Percentiles rank a stretch among this genome's conserved stretches.
Conservation (phyloP, 257 asterid genomes). For the Capsicum rhomboideum region DNA sequence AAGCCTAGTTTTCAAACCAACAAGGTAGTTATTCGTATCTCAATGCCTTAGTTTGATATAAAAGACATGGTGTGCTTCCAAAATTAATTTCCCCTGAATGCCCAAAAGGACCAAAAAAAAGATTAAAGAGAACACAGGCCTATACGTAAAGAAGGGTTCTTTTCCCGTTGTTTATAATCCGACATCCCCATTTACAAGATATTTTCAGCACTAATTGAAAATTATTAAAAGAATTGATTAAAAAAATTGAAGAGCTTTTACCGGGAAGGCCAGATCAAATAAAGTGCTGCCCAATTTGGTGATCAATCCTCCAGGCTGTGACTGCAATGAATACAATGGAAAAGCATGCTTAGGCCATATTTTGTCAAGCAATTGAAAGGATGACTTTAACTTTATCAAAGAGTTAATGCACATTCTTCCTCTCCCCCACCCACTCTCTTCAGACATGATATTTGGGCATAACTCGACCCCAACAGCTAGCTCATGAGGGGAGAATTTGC, state of each 20-base stretch:
- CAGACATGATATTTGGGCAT: no score
- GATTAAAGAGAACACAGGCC: neutral
- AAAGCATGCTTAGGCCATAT: neutral
- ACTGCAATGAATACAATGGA: conserved; percentile 36
- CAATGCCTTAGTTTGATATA: neutral
- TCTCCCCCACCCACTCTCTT: no score
- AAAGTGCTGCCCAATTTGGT: conserved; percentile 65
- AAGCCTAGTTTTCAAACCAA: neutral
- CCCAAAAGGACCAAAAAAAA: neutral
- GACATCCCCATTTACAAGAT: neutral
- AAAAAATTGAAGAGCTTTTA: neutral
- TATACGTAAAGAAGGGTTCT: neutral
- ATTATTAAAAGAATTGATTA: neutral
- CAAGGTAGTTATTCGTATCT: neutral
- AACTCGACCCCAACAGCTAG: no score
- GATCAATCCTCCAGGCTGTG: conserved; percentile 78
- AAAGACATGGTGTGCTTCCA: neutral
- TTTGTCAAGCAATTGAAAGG: neutral
- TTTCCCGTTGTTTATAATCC: neutral
- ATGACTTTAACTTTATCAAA: neutral
- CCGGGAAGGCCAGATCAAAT: conserved; percentile 86
- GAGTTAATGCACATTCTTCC: neutral
- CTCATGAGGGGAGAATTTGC: no score
- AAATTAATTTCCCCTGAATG: neutral
- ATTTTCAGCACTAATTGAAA: neutral